Percentiles rank a stretch among this genome's conserved stretches.
Evolutionary conservation across 257 asterid genomes (phyloP).

Genomic region (Gardenia jasminoides): DNA sequence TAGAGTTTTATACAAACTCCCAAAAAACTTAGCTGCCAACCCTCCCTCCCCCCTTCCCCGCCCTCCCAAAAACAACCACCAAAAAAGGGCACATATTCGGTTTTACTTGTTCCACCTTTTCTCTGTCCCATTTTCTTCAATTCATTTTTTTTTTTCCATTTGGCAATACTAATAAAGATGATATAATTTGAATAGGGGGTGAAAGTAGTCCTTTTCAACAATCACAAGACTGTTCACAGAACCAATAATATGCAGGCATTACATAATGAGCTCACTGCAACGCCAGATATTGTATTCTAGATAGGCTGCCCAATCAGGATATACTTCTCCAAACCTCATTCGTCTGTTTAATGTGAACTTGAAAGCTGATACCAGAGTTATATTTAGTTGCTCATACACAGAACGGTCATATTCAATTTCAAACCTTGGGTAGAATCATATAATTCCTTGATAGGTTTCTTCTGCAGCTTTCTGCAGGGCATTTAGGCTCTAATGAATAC

Average conservation of each 20-base stretch:
- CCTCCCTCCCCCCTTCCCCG: no score
- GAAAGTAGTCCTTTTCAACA: background rate
- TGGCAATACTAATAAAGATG: background rate
- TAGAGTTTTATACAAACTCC: no score
- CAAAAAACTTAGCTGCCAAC: no score
- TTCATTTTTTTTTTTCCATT: background rate
- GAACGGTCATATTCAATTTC: background rate
- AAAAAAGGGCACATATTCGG: no score
- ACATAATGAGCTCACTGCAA: background rate
- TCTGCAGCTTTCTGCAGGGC: background rate
- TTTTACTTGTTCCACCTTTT: conserved; percentile 1
- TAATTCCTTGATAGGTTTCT: background rate
- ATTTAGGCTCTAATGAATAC: background rate
- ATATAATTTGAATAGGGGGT: background rate
- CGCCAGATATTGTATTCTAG: background rate
- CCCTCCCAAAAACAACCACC: no score
- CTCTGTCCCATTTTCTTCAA: background rate
- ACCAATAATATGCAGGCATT: background rate
- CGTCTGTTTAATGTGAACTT: background rate
- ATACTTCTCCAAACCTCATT: background rate
- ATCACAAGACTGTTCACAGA: background rate
- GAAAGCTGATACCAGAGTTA: background rate
- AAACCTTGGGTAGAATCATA: background rate
- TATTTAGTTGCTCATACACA: background rate
- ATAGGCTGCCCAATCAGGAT: background rate